Conservation (phyloP, 2,329 filamentous ascomycete species). For the Ophiocordyceps australis region DNA sequence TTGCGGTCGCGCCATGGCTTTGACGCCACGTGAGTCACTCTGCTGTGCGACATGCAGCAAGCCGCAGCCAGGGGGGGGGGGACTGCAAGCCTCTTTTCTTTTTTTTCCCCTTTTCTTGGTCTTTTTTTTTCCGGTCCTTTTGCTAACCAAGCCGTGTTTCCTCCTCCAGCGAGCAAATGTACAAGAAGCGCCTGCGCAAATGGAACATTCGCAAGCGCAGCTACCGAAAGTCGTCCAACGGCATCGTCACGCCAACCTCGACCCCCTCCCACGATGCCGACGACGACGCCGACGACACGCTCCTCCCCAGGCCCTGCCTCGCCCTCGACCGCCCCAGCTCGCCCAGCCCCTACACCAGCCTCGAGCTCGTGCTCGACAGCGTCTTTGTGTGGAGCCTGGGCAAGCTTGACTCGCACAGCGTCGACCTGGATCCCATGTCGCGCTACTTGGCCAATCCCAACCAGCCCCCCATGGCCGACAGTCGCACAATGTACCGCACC, state of each 20-base stretch:
- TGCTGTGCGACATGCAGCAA: background rate
- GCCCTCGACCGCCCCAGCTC: conserved; percentile 7
- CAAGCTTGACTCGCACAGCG: conserved; percentile 12
- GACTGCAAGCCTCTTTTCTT: no score
- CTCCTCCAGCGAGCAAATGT: conserved; percentile 16
- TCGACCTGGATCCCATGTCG: conserved; percentile 15
- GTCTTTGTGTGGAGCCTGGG: conserved; percentile 15
- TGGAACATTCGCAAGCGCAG: conserved; percentile 17
- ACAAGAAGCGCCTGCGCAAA: conserved; percentile 19
- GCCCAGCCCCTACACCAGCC: conserved; percentile 9
- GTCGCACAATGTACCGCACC: conserved; percentile 19
- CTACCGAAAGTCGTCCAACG: conserved; percentile 10
- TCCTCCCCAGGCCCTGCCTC: conserved; percentile 3
- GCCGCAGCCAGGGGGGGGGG: no score
- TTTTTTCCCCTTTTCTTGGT: no score
- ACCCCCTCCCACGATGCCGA: background rate
- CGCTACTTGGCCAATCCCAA: conserved; percentile 15
- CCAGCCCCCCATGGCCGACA: conserved; percentile 16
- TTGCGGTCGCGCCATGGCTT: conserved; percentile 15
- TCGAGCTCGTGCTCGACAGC: conserved; percentile 15
- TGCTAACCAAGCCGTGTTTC: no score
- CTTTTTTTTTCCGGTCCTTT: no score
- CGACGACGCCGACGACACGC: conserved; percentile 1
- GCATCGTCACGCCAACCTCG: conserved; percentile 2
- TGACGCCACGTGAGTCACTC: conserved; percentile 14